A percentile compares a stretch with the other conserved stretches of the same genome.
These are phyloP conservation scores for Limonomyces culmigenus DNA, from an alignment of 1,284 basidiomycete genomes.

Conservation along the genomic window DNA sequence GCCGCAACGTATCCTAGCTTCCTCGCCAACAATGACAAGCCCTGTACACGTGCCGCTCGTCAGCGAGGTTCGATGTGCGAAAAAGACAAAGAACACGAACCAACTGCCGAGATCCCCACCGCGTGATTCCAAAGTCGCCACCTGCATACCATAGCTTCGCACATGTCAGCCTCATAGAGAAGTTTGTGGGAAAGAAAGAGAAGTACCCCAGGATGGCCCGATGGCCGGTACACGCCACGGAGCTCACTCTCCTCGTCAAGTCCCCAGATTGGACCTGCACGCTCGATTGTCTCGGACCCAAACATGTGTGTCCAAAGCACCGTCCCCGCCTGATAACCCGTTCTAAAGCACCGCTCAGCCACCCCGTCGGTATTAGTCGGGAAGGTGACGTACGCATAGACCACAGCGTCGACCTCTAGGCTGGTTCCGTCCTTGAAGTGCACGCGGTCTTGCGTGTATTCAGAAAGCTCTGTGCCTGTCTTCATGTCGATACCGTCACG, in stretches of 20 bases:
- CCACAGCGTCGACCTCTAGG: conserved; percentile 15
- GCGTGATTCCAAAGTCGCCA: conserved; percentile 13
- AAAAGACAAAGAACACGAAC: conserved; percentile 11
- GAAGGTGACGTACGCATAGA: conserved; percentile 14
- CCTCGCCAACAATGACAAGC: no score
- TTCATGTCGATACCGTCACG: conserved; percentile 14
- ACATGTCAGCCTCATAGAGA: background rate
- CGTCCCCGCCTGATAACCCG: conserved; percentile 12
- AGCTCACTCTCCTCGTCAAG: conserved; percentile 13
- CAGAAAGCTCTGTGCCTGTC: conserved; percentile 13
- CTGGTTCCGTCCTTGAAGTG: conserved; percentile 16
- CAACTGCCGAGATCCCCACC: conserved; percentile 15
- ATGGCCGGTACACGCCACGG: conserved; percentile 8
- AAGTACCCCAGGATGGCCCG: conserved; percentile 16
- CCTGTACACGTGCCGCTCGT: no score
- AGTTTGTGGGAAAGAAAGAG: background rate
- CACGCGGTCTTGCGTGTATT: conserved; percentile 11
- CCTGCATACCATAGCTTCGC: conserved; percentile 16
- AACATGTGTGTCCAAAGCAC: conserved; percentile 8
- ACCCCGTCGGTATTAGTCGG: background rate
- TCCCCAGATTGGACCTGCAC: conserved; percentile 10
- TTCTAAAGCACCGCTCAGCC: conserved; percentile 8
- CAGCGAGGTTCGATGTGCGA: no score
- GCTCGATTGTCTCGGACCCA: conserved; percentile 11
- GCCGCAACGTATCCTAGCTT: no score